Percentiles rank a stretch among this genome's conserved stretches.
Evolutionary conservation across 176 grass and related monocot species (phyloP).

Genomic region (Zoysia pacifica): DNA sequence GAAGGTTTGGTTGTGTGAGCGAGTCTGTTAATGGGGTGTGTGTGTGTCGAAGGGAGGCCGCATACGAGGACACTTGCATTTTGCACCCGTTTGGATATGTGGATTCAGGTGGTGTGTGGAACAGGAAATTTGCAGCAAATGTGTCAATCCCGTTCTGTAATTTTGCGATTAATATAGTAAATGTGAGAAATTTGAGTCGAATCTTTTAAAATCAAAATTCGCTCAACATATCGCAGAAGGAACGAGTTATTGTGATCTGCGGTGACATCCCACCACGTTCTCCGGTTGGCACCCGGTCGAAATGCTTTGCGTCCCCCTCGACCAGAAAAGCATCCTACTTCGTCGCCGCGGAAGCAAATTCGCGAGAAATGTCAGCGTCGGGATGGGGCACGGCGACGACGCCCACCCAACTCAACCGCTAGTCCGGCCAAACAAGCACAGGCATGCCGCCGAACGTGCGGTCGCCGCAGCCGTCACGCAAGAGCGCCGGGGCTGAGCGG

Average conservation of each 20-base stretch:
- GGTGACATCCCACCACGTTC: no score
- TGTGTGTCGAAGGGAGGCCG: not conserved
- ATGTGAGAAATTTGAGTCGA: not conserved
- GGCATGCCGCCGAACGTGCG: not conserved
- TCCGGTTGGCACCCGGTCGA: no score
- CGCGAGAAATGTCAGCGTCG: constrained; percentile 38
- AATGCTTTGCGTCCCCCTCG: no score
- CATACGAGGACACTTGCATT: constrained; percentile 20
- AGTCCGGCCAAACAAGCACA: not conserved
- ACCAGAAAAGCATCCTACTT: not conserved
- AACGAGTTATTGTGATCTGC: no score
- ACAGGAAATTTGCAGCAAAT: constrained; percentile 11
- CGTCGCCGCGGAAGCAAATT: not conserved
- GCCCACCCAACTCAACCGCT: not conserved
- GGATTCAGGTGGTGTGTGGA: constrained; percentile 7
- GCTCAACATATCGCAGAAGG: no score
- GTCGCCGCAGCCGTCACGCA: constrained; percentile 45
- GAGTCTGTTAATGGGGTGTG: no score
- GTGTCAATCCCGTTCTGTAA: not conserved
- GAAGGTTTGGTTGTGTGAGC: not conserved
- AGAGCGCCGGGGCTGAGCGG: not conserved
- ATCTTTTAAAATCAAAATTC: no score
- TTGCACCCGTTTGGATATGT: constrained; percentile 31
- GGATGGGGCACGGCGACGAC: not conserved
- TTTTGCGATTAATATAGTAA: constrained; percentile 5